Evolutionary conservation across 495 filamentous ascomycete genomes (phyloP), one percentile per base, ranked within the genome.

Genomic region (Xylaria scruposa): DNA sequence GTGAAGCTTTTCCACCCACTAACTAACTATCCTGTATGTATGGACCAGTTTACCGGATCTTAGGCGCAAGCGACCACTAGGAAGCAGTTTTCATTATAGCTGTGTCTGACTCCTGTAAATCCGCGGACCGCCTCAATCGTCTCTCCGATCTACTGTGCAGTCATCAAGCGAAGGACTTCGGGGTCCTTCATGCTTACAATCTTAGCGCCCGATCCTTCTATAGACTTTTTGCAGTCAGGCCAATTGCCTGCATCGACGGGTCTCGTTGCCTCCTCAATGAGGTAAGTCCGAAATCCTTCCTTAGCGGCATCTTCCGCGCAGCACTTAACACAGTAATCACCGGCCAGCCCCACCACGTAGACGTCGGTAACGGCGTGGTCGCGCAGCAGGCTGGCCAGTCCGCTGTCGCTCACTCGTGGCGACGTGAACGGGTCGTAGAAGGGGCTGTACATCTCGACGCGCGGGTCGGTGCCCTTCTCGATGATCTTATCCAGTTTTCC

Each of bases 381-480:
- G 53, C 76, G 81, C 70, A 99, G 83, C 63, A 83, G 74, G 9
- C 77, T 81, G 10, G 83, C 86, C 31, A 99, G 81, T 71, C 89
- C 88, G 74, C 85, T 84, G 76, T 90, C 88, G 72, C 86, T 85
- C 17, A 89, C 85, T n/a, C 83, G 58, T 21, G 85, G 84, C n/a
- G 70, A 70, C 68, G 58, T 67, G 2, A 88, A 93, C 0, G 92
- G 91, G 79, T 92, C 91, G 61, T 89, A 90, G 78, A 99, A 98
- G 4, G 89, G 93, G 63, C 90, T 93, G 80, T 97, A 98, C 93
- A 97, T 97, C 82, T 99, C 96, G 10, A 97, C 86, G 56, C 86
- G 83, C 44, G 85, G 73, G 71, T 94, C 86, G 73, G 84, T 85
- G 44, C 96, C 96, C 81, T 99, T 99, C 71, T 92, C 85, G 53